Percentiles rank a stretch among this genome's conserved stretches.
Evolutionary conservation across 2,329 filamentous ascomycete species (phyloP).

Genomic region (Ascochyta viciae-villosae): DNA sequence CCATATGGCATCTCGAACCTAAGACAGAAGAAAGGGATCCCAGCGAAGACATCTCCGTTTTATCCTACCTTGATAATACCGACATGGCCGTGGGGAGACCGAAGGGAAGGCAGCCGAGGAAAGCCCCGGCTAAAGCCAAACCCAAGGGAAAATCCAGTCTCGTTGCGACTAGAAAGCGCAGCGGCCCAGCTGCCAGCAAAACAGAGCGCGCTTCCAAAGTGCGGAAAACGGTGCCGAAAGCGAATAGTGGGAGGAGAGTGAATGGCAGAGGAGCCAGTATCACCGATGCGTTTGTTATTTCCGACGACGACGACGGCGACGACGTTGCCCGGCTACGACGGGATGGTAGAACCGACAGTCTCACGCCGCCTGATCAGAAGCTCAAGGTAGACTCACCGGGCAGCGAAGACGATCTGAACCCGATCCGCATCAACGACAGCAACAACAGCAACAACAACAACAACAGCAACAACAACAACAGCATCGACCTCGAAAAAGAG

Average conservation of each 20-base stretch:
- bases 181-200: background rate
- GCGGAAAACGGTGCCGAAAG: background rate
- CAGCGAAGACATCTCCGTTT: background rate
- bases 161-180: background rate
- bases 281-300: background rate
- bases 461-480: no score
- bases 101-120: background rate
- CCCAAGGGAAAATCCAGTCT: background rate
- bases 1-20: background rate
- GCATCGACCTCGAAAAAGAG: background rate
- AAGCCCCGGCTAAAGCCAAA: background rate
- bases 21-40: background rate
- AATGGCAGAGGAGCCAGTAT: background rate
- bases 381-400: background rate
- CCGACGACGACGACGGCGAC: background rate
- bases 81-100: background rate
- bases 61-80: background rate
- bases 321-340: background rate
- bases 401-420: background rate
- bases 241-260: constrained; percentile 1
- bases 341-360: background rate
- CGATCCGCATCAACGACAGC: no score
- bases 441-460: background rate
- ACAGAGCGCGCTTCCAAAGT: background rate
- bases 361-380: background rate